A percentile compares a stretch with the other conserved stretches of the same genome.
Evolutionary conservation across 352 stramenopile genomes (phyloP).

Genomic region (Saprolegnia parasitica): DNA sequence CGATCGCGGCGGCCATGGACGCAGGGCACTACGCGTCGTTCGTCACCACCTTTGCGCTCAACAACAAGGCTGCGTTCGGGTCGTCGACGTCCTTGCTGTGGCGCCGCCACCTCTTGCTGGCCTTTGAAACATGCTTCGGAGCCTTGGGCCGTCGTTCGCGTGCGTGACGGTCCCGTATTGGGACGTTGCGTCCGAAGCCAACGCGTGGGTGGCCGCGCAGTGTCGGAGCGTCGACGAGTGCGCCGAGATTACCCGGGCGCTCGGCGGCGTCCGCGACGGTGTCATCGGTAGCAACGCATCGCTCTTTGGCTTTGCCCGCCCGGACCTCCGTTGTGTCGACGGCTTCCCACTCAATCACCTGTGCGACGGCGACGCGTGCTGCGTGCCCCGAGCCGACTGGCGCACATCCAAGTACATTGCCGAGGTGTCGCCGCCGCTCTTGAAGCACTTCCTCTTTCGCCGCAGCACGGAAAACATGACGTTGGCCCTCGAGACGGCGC

Average conservation of each 20-base stretch:
- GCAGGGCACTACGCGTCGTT: neutral
- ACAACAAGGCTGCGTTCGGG: neutral
- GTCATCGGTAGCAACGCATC: neutral
- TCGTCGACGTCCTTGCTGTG: conserved; percentile 17
- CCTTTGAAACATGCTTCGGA: conserved; percentile 43
- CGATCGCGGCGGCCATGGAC: neutral
- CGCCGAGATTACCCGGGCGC: neutral
- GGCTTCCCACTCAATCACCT: neutral
- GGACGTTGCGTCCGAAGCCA: conserved; percentile 28
- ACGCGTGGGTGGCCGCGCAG: neutral
- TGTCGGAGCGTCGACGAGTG: neutral
- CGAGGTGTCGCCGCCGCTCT: neutral
- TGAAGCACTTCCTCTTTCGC: neutral
- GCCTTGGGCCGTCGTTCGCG: conserved; percentile 31
- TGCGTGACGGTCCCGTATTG: conserved; percentile 38
- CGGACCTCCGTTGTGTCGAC: neutral
- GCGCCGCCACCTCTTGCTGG: conserved; percentile 36
- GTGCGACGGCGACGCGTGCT: neutral
- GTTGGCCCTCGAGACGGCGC: neutral
- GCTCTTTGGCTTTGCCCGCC: neutral
- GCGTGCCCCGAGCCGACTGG: neutral
- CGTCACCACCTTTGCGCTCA: neutral
- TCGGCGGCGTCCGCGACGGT: neutral
- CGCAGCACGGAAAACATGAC: neutral
- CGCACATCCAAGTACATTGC: neutral